These are phyloP conservation scores for Ceratobasidium sp. DNA, from an alignment of 1,284 basidiomycete genomes.

Conservation along the genomic window DNA sequence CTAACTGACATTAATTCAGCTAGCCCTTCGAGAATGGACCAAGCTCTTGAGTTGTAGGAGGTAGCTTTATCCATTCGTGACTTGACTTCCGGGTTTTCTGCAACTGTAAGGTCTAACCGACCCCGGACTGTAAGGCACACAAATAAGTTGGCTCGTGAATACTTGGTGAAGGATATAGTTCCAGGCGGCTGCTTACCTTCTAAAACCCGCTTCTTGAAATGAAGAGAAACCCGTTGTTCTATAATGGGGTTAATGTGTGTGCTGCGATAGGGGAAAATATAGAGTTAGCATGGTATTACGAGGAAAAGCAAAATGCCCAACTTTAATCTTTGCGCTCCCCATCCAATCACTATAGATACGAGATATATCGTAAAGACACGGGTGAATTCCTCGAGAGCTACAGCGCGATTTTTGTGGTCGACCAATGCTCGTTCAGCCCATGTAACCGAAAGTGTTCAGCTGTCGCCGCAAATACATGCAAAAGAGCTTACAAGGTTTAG, in stretches of 20 bases:
- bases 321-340: not conserved
- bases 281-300: not conserved
- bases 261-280: not conserved
- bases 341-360: not conserved
- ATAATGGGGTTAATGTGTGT: not conserved
- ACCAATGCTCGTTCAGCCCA: slow-evolving; percentile 1
- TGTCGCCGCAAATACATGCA: too few relatives aligned
- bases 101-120: not conserved
- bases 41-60: not conserved
- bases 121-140: not conserved
- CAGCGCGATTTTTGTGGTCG: not conserved
- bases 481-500: slow-evolving; percentile 1
- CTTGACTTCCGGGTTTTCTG: slow-evolving; percentile 19
- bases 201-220: slow-evolving; percentile 20
- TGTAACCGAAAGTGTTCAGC: not conserved
- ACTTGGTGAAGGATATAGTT: too few relatives aligned
- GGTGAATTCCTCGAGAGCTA: not conserved
- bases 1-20: not conserved
- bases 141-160: too few relatives aligned
- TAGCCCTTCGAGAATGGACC: not conserved
- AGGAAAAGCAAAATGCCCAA: not conserved
- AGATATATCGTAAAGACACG: slow-evolving; percentile 7
- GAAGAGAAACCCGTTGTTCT: slow-evolving; percentile 18
- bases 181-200: slow-evolving; percentile 2
- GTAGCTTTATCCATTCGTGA: not conserved